Evolutionary conservation across 1,139 yeast species (phyloP).

Genomic region (Blastobotrys illinoisensis): DNA sequence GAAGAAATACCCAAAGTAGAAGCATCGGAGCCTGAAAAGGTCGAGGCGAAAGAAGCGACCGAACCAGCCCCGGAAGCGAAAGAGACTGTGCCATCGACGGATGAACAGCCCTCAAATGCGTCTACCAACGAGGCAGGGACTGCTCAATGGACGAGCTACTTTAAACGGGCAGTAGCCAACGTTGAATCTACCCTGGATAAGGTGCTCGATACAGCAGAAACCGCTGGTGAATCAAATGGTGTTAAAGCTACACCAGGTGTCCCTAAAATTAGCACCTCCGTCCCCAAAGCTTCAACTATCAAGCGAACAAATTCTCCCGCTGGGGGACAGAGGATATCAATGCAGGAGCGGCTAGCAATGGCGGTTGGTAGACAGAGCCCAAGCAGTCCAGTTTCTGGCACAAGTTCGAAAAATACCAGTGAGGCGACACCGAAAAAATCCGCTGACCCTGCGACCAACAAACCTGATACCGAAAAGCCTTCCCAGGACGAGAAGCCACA

Average conservation of each 20-base stretch:
- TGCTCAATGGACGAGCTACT: constrained; percentile 30
- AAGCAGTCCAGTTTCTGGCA: background rate
- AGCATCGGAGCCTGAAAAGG: no score
- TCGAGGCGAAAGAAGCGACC: no score
- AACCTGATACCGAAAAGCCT: background rate
- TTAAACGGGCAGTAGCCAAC: constrained; percentile 36
- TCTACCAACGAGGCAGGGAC: background rate
- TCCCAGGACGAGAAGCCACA: background rate
- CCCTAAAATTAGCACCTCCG: background rate
- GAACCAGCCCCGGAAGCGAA: background rate
- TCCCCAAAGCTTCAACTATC: background rate
- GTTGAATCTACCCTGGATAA: constrained; percentile 36
- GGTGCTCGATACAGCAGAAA: constrained; percentile 28
- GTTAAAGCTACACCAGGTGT: no score
- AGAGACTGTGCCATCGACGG: background rate
- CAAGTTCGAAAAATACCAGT: background rate
- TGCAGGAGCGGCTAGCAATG: constrained; percentile 75
- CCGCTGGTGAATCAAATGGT: constrained; percentile 1
- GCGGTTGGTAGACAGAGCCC: constrained; percentile 45
- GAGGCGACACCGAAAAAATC: background rate
- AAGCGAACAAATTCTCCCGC: constrained; percentile 1
- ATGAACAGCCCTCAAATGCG: background rate
- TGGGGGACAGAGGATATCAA: constrained; percentile 42
- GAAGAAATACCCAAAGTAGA: no score
- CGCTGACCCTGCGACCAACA: background rate